These are phyloP conservation scores for Wickerhamiella sergipiensis DNA, from an alignment of 805 yeast species.

Conservation along the genomic window DNA sequence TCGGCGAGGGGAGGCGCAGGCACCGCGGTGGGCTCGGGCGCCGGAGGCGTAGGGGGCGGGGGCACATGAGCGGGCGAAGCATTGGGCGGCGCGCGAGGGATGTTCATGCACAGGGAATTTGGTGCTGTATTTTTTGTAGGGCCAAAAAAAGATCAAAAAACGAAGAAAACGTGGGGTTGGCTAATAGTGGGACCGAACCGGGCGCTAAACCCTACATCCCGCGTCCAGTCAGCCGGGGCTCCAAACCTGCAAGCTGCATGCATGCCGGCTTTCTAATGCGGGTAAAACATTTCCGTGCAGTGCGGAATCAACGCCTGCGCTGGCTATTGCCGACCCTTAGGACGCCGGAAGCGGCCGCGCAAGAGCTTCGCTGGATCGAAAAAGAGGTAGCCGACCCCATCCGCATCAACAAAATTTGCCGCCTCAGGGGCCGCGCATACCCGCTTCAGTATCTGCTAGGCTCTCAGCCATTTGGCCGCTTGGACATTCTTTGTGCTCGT, in stretches of 20 bases:
- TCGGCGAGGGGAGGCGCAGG: no score
- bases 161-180: not conserved
- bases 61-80: not conserved
- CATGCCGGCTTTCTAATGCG: not conserved
- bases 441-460: constrained; percentile 84
- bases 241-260: not conserved
- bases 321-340: constrained; percentile 4
- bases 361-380: constrained; percentile 43
- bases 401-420: constrained; percentile 40
- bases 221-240: not conserved
- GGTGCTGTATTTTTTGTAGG: no score
- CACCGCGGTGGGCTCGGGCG: not conserved
- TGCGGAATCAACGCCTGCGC: not conserved
- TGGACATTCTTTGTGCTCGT: constrained; percentile 44
- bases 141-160: no score
- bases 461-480: constrained; percentile 69
- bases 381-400: constrained; percentile 34
- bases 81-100: not conserved
- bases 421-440: constrained; percentile 34
- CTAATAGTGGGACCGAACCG: not conserved
- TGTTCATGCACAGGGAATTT: not conserved
- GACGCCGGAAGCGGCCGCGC: constrained; percentile 1
- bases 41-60: not conserved
- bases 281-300: not conserved
- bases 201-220: not conserved